phyloP scores from a whole-genome alignment of 441 rosid species.

The Omphalea diandra region DNA sequence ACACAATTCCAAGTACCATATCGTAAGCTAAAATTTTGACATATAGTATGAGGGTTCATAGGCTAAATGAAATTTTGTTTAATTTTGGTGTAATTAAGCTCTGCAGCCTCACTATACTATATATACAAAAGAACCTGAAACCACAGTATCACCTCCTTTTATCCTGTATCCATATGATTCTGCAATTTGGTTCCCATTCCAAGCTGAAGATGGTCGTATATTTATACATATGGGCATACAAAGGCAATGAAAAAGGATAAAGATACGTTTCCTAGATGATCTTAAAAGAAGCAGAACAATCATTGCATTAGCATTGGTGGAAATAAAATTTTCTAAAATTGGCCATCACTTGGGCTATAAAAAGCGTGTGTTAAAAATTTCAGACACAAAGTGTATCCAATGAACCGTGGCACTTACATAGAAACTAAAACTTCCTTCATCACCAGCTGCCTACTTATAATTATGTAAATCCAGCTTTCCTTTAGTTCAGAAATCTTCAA shows the following conservation, averaged over 20 bases:
- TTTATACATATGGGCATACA: too few relatives aligned
- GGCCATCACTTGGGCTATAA: background rate
- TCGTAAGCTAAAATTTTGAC: too few relatives aligned
- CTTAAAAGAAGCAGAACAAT: conserved; percentile 18
- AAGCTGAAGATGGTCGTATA: too few relatives aligned
- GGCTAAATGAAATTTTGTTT: too few relatives aligned
- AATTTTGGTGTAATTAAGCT: too few relatives aligned
- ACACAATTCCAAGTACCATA: too few relatives aligned
- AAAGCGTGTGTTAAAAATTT: background rate
- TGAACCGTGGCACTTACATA: background rate
- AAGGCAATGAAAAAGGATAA: too few relatives aligned
- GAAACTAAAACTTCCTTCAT: background rate
- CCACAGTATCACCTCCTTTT: conserved; percentile 1
- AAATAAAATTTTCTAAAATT: background rate
- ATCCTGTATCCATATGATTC: background rate
- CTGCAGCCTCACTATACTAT: too few relatives aligned
- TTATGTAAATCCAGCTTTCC: background rate
- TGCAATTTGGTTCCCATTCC: background rate
- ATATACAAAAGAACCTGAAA: background rate
- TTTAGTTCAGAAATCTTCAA: conserved; percentile 1
- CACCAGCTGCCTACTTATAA: background rate
- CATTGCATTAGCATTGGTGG: conserved; percentile 3
- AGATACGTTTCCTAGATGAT: conserved; percentile 9
- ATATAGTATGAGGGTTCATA: too few relatives aligned
- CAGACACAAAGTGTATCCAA: conserved; percentile 4